A percentile compares a stretch with the other conserved stretches of the same genome.
Evolutionary conservation across 2,329 filamentous ascomycete species (phyloP).

Genomic region (Colletotrichum paranaense): DNA sequence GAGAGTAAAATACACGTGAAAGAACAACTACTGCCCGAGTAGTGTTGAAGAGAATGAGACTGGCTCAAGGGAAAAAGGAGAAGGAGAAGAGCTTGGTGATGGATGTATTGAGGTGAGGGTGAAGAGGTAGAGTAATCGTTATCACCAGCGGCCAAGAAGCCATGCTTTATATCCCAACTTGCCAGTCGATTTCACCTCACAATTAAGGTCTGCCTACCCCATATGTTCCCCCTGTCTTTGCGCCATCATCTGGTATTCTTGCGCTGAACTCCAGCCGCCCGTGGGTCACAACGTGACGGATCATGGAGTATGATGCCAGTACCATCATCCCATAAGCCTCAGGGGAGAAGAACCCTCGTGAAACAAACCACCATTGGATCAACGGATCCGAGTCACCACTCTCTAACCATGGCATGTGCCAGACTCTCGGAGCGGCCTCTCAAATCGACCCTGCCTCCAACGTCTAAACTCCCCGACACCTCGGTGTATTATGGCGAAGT

Average conservation of each 20-base stretch:
- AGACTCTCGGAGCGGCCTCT: not conserved
- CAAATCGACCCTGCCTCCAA: not conserved
- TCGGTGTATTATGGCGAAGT: not conserved
- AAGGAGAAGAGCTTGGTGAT: not conserved
- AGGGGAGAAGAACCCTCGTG: not conserved
- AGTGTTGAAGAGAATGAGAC: constrained; percentile 17
- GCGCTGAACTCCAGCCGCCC: not conserved
- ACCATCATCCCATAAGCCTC: not conserved
- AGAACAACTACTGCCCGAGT: constrained; percentile 31
- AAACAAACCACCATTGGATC: not conserved
- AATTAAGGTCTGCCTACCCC: not conserved
- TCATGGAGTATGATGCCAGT: not conserved
- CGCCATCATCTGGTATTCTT: constrained; percentile 17
- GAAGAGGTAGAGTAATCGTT: not conserved
- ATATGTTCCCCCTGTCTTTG: not conserved
- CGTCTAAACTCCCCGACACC: not conserved
- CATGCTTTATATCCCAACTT: constrained; percentile 17
- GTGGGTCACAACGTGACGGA: not conserved
- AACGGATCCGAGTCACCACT: not conserved
- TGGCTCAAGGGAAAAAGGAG: constrained; percentile 4
- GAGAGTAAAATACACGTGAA: not conserved
- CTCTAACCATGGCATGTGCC: not conserved
- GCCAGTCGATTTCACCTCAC: not conserved
- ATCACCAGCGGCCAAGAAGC: not conserved
- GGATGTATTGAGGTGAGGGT: not conserved